phyloP scores from a whole-genome alignment of 768 basidiomycete genomes.

The Leccinellum rugosiceps region DNA sequence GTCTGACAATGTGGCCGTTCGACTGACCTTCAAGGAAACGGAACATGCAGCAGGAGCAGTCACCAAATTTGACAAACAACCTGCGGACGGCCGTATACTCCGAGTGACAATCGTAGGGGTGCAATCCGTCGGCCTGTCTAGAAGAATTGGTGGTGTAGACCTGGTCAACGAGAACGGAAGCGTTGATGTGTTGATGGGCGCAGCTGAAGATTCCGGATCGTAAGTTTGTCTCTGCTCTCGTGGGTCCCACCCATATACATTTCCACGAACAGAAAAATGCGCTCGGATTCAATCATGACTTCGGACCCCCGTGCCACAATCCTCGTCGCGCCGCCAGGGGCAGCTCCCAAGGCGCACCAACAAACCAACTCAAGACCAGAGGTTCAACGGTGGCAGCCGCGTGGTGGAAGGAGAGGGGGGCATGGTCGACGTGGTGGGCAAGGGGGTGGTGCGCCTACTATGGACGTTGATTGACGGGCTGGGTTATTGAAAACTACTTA shows the following conservation, averaged over 20 bases:
- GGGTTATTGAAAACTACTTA: slow-evolving; percentile 9
- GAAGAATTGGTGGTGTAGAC: slow-evolving; percentile 55
- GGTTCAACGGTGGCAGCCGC: slow-evolving; percentile 23
- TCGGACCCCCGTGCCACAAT: slow-evolving; percentile 65
- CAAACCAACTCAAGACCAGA: slow-evolving; percentile 22
- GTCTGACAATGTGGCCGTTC: slow-evolving; percentile 50
- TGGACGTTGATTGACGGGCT: slow-evolving; percentile 29
- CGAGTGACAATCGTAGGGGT: slow-evolving; percentile 62
- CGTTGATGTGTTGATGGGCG: slow-evolving; percentile 56
- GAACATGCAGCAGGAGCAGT: slow-evolving; percentile 65
- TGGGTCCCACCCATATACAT: neutral
- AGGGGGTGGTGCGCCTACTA: slow-evolving; percentile 13
- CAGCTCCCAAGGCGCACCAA: slow-evolving; percentile 54
- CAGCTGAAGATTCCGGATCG: slow-evolving; percentile 48
- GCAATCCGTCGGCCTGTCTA: slow-evolving; percentile 51
- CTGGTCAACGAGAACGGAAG: slow-evolving; percentile 38
- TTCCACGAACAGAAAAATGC: slow-evolving; percentile 63
- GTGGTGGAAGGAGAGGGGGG: slow-evolving; percentile 24
- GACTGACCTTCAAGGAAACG: slow-evolving; percentile 68
- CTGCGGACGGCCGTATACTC: slow-evolving; percentile 77
- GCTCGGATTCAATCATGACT: slow-evolving; percentile 69
- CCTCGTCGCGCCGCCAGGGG: slow-evolving; percentile 64
- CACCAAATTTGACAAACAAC: slow-evolving; percentile 71
- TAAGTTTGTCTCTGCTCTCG: slow-evolving; percentile 28
- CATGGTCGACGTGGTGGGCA: slow-evolving; percentile 24